Base-by-base conservation (phyloP, 768 basidiomycete genomes). In the Pholiota molesta region DNA sequence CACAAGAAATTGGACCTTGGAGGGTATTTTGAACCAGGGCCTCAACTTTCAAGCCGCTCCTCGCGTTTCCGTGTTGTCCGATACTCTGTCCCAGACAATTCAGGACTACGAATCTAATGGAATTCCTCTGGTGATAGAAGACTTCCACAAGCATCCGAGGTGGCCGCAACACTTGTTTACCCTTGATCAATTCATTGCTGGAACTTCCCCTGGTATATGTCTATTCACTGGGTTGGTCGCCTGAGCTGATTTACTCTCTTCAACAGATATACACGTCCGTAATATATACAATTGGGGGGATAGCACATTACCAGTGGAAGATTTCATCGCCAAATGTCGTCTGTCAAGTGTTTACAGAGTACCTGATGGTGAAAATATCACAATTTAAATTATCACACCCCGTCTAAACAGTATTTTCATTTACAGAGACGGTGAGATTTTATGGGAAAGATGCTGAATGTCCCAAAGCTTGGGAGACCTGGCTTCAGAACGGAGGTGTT, bases 361-460 rank as follows among this genome's bases (percentile, higher is more conserved):
- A 60, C 17, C 79, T 64, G 75, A 76, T 1, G 68, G 75, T 31
- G 74, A 76, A 63, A 85, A 85, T 82, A 67, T 60, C 72, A 21
- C 42, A 40, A 49, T 45, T 59, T 44, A 33, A 17, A 49, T 16
- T 42, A 61, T 52, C 62, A 31, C 37, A 9, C 57, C 57, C 42
- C 23, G n/a, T 8, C 28, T 65, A 53, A 62, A 19, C 31, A 31
- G 2, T 26, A 28, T 60, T 39, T 31, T 35, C n/a, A n/a, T 59
- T 45, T 21, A 16, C 65, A 91, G 89, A 90, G 65, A 67, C 70
- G 10, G 83, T 86, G 68, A 78, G 90, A 29, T 76, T 87, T 9
- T 94, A 95, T 67, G 91, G 90, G 21, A 94, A 94, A 69, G 93
- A 95, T 68, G 81, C 83, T 0, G 78, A 82, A 11, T 94, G 91